Conservation (phyloP, 2,329 filamentous ascomycete species). For the Alternaria sp. region DNA sequence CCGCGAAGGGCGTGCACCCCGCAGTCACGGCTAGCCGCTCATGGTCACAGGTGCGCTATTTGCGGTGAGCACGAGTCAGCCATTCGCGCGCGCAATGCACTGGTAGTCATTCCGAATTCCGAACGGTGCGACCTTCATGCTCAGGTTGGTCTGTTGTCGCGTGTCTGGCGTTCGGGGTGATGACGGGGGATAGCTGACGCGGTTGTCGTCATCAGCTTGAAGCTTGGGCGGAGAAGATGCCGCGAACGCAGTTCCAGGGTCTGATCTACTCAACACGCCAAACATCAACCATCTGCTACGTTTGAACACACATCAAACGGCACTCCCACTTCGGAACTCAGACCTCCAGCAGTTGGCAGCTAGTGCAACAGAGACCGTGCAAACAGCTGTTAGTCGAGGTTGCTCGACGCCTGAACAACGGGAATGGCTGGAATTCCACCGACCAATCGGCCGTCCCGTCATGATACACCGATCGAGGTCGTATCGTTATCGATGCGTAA, state of each 20-base stretch:
- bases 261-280: not conserved
- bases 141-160: not conserved
- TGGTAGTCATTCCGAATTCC: slow-evolving; percentile 5
- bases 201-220: not conserved
- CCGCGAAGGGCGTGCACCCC: slow-evolving; percentile 16
- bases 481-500: not conserved
- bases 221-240: slow-evolving; percentile 1
- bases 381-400: not conserved
- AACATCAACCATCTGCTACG: not conserved
- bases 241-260: not conserved
- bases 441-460: not conserved
- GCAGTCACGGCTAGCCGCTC: slow-evolving; percentile 21
- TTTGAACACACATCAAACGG: not conserved
- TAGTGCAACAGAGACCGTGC: not conserved
- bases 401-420: not conserved
- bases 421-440: not conserved
- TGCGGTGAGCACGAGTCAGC: slow-evolving; percentile 13
- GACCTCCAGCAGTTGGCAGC: not conserved
- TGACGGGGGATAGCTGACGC: not conserved
- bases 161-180: not conserved
- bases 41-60: slow-evolving; percentile 6
- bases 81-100: not conserved
- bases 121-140: not conserved
- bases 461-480: not conserved
- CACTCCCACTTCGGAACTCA: not conserved